Conservation (phyloP, 768 basidiomycete genomes). For the Termitomyces eurrhizus region DNA sequence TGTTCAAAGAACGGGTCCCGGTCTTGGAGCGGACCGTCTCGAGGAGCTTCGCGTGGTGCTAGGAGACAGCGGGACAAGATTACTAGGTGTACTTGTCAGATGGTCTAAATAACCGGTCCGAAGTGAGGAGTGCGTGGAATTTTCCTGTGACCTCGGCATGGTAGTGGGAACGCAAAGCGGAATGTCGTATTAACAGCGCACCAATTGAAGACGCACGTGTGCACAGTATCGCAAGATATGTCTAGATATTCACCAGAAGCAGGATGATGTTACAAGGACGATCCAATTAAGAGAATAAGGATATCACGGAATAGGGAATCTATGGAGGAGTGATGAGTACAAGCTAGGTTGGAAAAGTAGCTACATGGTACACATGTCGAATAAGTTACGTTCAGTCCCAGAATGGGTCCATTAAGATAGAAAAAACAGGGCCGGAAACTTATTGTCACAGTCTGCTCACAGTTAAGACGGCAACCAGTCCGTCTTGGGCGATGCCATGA, state of each 20-base stretch:
- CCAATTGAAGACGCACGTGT: not conserved
- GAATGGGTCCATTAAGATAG: not conserved
- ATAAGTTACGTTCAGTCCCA: conserved; percentile 7
- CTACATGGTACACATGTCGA: conserved; percentile 6
- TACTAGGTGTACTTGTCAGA: conserved; percentile 4
- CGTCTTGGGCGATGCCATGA: conserved; percentile 80
- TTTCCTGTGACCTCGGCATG: not conserved
- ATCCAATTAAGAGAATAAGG: not conserved
- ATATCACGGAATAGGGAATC: not conserved
- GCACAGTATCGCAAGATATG: not conserved
- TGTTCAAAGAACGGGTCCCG: not conserved
- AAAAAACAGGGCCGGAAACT: not conserved
- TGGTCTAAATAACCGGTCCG: conserved; percentile 7
- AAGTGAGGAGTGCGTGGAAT: not conserved
- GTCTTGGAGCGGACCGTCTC: conserved; percentile 7
- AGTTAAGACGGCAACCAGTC: conserved; percentile 74
- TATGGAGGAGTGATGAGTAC: conserved; percentile 1
- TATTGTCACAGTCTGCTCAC: conserved; percentile 28
- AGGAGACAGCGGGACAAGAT: not conserved
- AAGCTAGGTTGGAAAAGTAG: not conserved
- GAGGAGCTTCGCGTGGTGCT: conserved; percentile 3
- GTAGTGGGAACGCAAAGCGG: not conserved
- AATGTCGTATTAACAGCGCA: not conserved
- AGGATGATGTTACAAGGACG: not conserved
- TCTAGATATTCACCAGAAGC: not conserved